Evolutionary conservation across 441 rosid genomes (phyloP), one percentile per base, ranked within the genome.

Genomic region (California macrophylla): DNA sequence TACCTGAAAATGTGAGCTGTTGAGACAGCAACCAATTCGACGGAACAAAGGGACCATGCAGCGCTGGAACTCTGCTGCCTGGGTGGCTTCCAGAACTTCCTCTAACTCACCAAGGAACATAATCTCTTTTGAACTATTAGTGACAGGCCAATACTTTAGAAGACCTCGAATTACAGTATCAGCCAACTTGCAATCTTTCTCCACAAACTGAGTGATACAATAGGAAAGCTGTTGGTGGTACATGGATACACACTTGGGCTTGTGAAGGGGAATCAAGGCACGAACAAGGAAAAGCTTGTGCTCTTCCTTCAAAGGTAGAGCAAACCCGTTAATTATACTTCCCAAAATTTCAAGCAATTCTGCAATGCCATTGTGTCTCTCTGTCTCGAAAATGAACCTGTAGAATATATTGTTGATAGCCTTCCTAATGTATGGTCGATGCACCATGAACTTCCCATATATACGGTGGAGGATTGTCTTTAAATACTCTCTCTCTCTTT

Each of bases 1-100:
- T 47, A 71, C 97, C 96, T 91, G 97, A 76, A 91, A 91, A 71
- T 91, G 93, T 1, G 90, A 87, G 78, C 97, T 85, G 78, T 84
- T 86, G 83, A 89, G 81, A 86, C 96, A 89, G 66, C 87, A 81
- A 71, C 85, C 86, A 77, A 91, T 78, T 73, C 70, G 89, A 64
- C 83, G 85, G 75, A 89, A 91, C 77, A 91, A 80, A 18, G 90
- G 96, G 32, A 89, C 93, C 96, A 91, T 91, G 72, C 95, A 89
- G 38, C 93, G 83, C 74, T 91, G 97, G 69, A 91, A 91, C 32
- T 91, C 97, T 0, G 89, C 83, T 72, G 89, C 85, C 56, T 91
- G 93, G 16, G 93, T 91, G 3, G 93, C 92, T 82, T 91, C 97
- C 66, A 91, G 74, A 47, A 91, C 89, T 69, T 91, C 97, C 80